A percentile compares a stretch with the other conserved stretches of the same genome.
Conservation (phyloP, 164 flowering plant genomes). For the Buxus sempervirens region DNA sequence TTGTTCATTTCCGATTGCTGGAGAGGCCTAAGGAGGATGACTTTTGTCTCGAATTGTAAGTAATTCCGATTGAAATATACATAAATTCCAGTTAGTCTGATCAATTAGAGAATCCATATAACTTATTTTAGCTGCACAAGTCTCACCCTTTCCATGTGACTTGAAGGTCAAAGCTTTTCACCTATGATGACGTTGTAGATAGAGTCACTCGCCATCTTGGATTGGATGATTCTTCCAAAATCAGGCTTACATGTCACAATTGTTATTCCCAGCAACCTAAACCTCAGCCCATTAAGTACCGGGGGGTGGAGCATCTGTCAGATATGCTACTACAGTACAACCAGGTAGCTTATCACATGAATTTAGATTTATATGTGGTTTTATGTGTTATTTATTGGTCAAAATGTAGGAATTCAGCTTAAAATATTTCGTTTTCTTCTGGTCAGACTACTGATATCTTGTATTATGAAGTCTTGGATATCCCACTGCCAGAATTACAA, state of each 20-base stretch:
- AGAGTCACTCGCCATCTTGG: neutral
- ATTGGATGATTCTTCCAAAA: neutral
- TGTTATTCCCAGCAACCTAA: constrained; percentile 1
- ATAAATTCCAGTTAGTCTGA: neutral
- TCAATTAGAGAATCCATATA: neutral
- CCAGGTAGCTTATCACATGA: neutral
- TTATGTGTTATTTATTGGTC: neutral
- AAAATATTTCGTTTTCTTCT: constrained; percentile 4
- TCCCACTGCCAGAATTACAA: constrained; percentile 79
- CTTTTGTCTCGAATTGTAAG: neutral
- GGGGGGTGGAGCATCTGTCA: neutral
- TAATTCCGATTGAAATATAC: neutral
- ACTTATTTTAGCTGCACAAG: neutral
- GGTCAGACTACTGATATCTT: constrained; percentile 68
- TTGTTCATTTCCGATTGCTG: neutral
- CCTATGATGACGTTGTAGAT: neutral
- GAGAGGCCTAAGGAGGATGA: neutral
- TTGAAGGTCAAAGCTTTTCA: constrained; percentile 1
- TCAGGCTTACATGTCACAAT: neutral
- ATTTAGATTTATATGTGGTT: neutral
- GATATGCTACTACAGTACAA: neutral
- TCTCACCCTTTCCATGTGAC: neutral
- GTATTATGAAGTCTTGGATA: constrained; percentile 79
- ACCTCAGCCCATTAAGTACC: neutral
- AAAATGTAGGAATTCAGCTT: neutral